These are phyloP conservation scores for Trichosporon asahii DNA, from an alignment of 1,284 basidiomycete species.

Conservation along the genomic window DNA sequence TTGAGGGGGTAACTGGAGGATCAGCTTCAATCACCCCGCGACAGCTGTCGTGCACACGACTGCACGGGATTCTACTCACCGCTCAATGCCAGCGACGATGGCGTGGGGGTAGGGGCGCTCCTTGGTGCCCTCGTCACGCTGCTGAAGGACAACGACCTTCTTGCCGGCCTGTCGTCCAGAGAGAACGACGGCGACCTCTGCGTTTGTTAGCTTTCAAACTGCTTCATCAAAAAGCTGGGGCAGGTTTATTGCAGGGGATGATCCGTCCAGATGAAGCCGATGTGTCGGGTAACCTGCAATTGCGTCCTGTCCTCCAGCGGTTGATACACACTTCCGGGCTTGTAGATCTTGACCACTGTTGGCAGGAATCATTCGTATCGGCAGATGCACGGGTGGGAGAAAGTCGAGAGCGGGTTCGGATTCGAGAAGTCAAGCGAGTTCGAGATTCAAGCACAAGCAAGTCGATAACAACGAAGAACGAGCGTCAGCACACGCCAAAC, in stretches of 20 bases:
- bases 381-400: neutral
- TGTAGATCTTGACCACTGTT: conserved; percentile 18
- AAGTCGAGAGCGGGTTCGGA: neutral
- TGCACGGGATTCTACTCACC: conserved; percentile 31
- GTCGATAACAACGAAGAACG: neutral
- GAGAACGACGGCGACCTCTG: conserved; percentile 96
- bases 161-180: conserved; percentile 97
- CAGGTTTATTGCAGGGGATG: neutral
- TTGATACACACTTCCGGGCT: conserved; percentile 15
- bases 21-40: neutral
- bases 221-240: neutral
- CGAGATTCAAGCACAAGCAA: neutral
- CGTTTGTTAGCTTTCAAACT: conserved; percentile 48
- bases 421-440: neutral
- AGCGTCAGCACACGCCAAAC: neutral
- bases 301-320: neutral
- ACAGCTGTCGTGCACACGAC: neutral
- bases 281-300: neutral
- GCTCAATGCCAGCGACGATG: conserved; percentile 91
- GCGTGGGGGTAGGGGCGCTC: conserved; percentile 91
- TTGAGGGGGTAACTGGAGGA: conserved; percentile 78
- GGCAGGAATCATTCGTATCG: conserved; percentile 4
- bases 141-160: conserved; percentile 92
- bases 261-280: neutral
- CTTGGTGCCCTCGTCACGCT: conserved; percentile 85